Conservation (phyloP, 257 asterid genomes). For the Rauvolfia tetraphylla region DNA sequence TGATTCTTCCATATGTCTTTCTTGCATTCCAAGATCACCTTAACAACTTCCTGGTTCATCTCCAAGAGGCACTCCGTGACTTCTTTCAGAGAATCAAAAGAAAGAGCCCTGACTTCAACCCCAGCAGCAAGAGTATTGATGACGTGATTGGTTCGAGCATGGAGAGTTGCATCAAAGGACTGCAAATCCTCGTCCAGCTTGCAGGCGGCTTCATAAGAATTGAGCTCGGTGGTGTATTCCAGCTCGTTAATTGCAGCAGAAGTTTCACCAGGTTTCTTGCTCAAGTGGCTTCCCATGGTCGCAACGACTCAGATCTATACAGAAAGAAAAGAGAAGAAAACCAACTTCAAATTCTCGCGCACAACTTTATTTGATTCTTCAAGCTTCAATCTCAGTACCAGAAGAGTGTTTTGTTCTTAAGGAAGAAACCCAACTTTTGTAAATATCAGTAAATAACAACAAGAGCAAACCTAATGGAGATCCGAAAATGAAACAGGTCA, state of each 20-base stretch:
- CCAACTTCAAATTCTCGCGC: background rate
- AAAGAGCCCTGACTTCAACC: conserved; percentile 76
- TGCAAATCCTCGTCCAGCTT: conserved; percentile 57
- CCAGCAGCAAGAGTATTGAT: conserved; percentile 76
- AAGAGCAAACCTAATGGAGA: background rate
- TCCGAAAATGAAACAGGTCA: background rate
- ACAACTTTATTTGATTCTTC: background rate
- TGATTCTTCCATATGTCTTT: conserved; percentile 88
- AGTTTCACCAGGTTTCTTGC: conserved; percentile 74
- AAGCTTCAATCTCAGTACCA: background rate
- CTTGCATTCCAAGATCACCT: conserved; percentile 84
- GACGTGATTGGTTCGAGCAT: conserved; percentile 55
- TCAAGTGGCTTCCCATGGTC: conserved; percentile 78
- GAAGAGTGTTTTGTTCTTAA: background rate
- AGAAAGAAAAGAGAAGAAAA: conserved; percentile 9
- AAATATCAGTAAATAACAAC: background rate
- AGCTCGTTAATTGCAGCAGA: conserved; percentile 51
- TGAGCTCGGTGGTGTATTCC: conserved; percentile 48
- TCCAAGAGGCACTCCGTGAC: conserved; percentile 81
- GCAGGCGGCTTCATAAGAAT: conserved; percentile 83
- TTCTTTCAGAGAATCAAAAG: conserved; percentile 76
- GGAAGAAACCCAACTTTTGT: background rate
- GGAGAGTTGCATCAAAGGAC: conserved; percentile 63
- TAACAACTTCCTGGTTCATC: conserved; percentile 86
- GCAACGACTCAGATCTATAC: conserved; percentile 19